Percentiles rank a stretch among this genome's conserved stretches.
Evolutionary conservation across 2,329 filamentous ascomycete genomes (phyloP).

Genomic region (Aspergillus fischeri): DNA sequence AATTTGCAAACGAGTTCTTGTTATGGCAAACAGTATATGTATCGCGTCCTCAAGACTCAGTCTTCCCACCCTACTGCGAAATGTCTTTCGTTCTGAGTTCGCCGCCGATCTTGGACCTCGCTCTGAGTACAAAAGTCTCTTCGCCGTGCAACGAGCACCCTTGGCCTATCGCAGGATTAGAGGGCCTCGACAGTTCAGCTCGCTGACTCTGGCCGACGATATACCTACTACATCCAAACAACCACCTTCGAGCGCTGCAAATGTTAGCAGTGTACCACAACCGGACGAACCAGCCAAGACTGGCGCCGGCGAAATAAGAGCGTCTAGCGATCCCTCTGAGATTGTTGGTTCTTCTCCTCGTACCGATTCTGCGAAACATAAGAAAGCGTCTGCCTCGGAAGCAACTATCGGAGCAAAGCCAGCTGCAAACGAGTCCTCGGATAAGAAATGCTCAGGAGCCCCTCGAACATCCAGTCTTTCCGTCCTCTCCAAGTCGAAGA

Average conservation of each 20-base stretch:
- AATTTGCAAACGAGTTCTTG: neutral
- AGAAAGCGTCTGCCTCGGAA: neutral
- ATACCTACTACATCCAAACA: neutral
- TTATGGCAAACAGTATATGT: conserved; percentile 10
- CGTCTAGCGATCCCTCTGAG: neutral
- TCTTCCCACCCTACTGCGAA: conserved; percentile 22
- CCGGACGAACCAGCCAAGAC: neutral
- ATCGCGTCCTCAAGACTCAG: conserved; percentile 22
- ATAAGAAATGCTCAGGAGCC: neutral
- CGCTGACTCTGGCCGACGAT: neutral
- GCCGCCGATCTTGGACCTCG: conserved; percentile 9
- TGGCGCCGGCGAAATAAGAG: neutral
- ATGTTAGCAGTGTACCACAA: neutral
- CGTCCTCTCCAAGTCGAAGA: conserved; percentile 13
- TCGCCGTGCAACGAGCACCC: neutral
- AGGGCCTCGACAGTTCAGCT: conserved; percentile 5
- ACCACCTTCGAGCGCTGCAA: neutral
- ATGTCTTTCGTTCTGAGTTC: conserved; percentile 22
- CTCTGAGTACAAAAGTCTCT: conserved; percentile 2
- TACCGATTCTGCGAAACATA: neutral
- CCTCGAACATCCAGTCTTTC: neutral
- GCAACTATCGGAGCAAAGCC: neutral
- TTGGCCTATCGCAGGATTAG: conserved; percentile 2
- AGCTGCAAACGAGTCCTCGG: neutral
- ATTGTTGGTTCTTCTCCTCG: neutral